phyloP scores from a whole-genome alignment of 768 basidiomycete genomes.

The Boletus pseudopeckii region DNA sequence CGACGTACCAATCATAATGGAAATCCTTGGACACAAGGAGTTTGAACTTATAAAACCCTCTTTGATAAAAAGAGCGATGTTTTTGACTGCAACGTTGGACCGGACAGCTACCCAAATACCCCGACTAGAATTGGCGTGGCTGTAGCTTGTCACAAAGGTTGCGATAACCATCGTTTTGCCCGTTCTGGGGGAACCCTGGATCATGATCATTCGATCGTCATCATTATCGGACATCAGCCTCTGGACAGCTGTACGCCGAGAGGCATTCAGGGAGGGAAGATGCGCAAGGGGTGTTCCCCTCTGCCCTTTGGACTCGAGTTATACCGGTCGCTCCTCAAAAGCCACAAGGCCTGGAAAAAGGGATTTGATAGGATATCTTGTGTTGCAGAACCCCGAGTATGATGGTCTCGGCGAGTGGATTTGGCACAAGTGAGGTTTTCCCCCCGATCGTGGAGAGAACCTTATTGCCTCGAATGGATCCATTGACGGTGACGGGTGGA shows the following conservation, averaged over 20 bases:
- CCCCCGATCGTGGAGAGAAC: constrained; percentile 36
- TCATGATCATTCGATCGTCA: constrained; percentile 22
- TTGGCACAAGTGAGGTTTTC: constrained; percentile 58
- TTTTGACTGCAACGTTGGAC: constrained; percentile 51
- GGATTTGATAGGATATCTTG: constrained; percentile 13
- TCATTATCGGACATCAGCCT: constrained; percentile 27
- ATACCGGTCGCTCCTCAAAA: constrained; percentile 12
- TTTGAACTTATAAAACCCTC: constrained; percentile 34
- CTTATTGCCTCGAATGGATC: constrained; percentile 10
- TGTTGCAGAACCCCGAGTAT: constrained; percentile 24
- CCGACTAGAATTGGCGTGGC: constrained; percentile 4
- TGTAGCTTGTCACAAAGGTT: constrained; percentile 29
- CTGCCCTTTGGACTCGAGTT: constrained; percentile 6
- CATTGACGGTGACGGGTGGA: constrained; percentile 31
- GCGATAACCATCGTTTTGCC: constrained; percentile 47
- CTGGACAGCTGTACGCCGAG: constrained; percentile 31
- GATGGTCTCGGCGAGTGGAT: constrained; percentile 17
- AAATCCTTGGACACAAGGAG: constrained; percentile 46
- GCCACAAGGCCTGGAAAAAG: constrained; percentile 30
- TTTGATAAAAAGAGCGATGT: constrained; percentile 42
- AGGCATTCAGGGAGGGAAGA: constrained; percentile 19
- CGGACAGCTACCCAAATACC: constrained; percentile 44
- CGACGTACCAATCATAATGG: constrained; percentile 43
- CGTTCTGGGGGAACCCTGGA: constrained; percentile 41
- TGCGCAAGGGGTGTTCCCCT: background rate